Evolutionary conservation across 2,329 filamentous ascomycete genomes (phyloP).

Genomic region (Trichophyton benhamiae): DNA sequence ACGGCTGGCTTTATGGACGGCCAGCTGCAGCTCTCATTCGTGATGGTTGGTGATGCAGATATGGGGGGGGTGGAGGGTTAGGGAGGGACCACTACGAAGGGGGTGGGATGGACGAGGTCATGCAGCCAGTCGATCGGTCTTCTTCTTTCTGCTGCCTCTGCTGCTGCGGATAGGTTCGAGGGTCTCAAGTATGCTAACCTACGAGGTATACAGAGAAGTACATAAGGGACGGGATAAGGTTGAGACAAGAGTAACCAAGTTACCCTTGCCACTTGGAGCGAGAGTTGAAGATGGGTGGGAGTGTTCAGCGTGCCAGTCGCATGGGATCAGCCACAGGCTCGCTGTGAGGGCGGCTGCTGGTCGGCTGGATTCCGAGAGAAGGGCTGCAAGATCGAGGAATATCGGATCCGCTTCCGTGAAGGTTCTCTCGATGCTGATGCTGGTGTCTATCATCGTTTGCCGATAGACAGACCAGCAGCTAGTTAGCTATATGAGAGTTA

Average conservation of each 20-base stretch:
- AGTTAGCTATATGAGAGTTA: too few relatives aligned
- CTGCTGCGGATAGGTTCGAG: neutral
- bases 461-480: neutral
- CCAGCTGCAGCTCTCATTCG: neutral
- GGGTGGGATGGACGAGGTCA: neutral
- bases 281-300: neutral
- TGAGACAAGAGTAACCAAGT: neutral
- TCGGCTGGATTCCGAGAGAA: neutral
- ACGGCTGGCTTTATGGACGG: neutral
- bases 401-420: neutral
- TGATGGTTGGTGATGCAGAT: neutral
- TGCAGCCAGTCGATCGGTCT: neutral
- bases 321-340: neutral
- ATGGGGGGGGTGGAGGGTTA: neutral
- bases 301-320: neutral
- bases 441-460: neutral
- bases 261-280: neutral
- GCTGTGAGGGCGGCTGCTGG: neutral
- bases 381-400: neutral
- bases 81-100: neutral
- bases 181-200: neutral
- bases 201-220: neutral
- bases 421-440: neutral
- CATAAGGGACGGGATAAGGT: neutral
- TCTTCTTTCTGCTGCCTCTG: neutral